Base-by-base conservation (phyloP, 2,329 filamentous ascomycete genomes). In the Lecanicillium sp. region DNA sequence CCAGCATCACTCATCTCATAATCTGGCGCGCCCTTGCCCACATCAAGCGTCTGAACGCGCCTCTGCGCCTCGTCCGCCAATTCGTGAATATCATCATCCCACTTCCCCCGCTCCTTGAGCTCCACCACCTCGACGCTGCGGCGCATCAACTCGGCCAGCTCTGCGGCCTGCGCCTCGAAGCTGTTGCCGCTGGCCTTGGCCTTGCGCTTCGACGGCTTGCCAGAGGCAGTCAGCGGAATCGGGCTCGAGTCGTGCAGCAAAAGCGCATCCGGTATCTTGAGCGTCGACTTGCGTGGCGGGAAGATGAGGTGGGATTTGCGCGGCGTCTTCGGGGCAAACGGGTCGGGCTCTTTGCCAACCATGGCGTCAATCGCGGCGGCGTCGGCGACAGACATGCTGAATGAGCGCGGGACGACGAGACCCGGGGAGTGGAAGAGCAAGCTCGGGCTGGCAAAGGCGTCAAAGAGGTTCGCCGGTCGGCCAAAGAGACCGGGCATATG, bases 341-440 rank as follows among this genome's bases (percentile, higher is more conserved):
- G 41, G 7, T 29, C 38, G 29, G 49, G 29, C 10, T 40, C 33
- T n/a, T 51, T 29, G 11, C 27, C 38, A 15, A 54, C 51, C 51
- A 62, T 32, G 38, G 58, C 45, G 36, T 60, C 54, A 23, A 62
- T 49, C 26, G 57, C 56, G 17, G 47, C 46, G 1, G 58, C 51
- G 32, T 65, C 55, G 10, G 62, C 56, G 4, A 57, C 59, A 2
- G 66, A 64, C 36, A 61, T 56, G 49, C 61, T 54, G 52, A 80
- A 79, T 2, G 67, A 66, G 2, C 62, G 62, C 0, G 77, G 75
- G 0, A 73, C 63, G 1, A 64, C 54, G 5, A 78, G 50, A 0
- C 73, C 75, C 0, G 79, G 62, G 0, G 69, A 74, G 43, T 76
- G 75, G 55, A 84, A 83, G 56, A 83, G 75, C 1, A 83, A 66